These are phyloP conservation scores for Caryopteris hybrid DNA, from an alignment of 305 asterid species.

Conservation along the genomic window DNA sequence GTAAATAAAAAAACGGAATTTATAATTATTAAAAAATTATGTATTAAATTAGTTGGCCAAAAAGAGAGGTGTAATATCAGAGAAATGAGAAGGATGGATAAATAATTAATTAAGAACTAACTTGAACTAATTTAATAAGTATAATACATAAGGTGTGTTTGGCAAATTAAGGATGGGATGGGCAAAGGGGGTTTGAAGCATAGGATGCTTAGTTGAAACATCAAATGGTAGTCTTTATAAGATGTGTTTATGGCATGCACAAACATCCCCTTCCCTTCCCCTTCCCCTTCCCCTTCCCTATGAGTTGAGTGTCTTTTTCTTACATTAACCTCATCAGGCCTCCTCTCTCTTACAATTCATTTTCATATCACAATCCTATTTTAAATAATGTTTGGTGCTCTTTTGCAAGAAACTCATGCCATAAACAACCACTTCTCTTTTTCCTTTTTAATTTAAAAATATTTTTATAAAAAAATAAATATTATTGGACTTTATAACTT, in stretches of 20 bases:
- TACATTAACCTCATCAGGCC: conserved; percentile 15
- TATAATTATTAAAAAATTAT: no score
- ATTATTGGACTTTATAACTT: not conserved
- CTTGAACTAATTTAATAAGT: no score
- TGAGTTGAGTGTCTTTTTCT: conserved; percentile 27
- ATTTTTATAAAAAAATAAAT: not conserved
- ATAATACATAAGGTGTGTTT: not conserved
- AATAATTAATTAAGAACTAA: no score
- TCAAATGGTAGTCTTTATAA: not conserved
- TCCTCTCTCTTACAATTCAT: not conserved
- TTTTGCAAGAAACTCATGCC: not conserved
- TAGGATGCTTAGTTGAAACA: conserved; percentile 6
- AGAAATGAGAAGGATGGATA: no score
- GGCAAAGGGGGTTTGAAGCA: not conserved
- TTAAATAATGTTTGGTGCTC: conserved; percentile 22
- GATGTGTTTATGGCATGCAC: not conserved
- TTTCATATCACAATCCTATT: conserved; percentile 24
- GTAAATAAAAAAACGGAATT: no score
- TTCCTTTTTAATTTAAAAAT: not conserved
- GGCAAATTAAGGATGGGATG: not conserved
- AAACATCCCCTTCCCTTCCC: conserved; percentile 17
- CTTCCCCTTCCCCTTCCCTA: conserved; percentile 15
- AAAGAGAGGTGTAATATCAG: no score
- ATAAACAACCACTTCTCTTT: not conserved
- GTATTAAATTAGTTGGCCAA: no score